Percentiles rank a stretch among this genome's conserved stretches.
phyloP scores from a whole-genome alignment of 495 filamentous ascomycete genomes.

The Penicillium cosmopolitanum region DNA sequence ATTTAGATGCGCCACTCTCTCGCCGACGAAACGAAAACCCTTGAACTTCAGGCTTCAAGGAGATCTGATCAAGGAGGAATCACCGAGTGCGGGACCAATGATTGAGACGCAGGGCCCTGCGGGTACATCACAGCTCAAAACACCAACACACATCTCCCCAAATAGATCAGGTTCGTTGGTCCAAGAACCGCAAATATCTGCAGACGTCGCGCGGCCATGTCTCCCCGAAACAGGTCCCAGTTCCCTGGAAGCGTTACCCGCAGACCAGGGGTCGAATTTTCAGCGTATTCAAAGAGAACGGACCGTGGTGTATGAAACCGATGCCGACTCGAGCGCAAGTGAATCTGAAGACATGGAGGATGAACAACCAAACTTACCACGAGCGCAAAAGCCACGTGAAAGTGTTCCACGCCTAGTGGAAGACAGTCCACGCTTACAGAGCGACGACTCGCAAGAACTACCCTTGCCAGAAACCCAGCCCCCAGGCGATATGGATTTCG shows the following conservation, averaged over 20 bases:
- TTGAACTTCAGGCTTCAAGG: conserved; percentile 8
- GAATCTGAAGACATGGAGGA: conserved; percentile 28
- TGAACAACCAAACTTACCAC: conserved; percentile 17
- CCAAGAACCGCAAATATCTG: conserved; percentile 2
- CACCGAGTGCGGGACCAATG: conserved; percentile 5
- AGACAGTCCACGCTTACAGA: conserved; percentile 15
- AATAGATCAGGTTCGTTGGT: conserved; percentile 8
- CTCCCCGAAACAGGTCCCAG: not conserved
- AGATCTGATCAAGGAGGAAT: conserved; percentile 31
- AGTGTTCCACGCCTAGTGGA: conserved; percentile 3
- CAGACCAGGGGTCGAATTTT: not conserved
- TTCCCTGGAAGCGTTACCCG: not conserved
- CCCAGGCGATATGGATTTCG: conserved; percentile 11
- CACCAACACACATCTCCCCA: conserved; percentile 9
- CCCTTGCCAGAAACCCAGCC: conserved; percentile 30
- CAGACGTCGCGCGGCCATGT: not conserved
- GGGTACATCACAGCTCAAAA: conserved; percentile 5
- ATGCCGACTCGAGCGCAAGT: conserved; percentile 44
- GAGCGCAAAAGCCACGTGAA: conserved; percentile 4
- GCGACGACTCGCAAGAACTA: conserved; percentile 42
- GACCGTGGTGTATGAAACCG: conserved; percentile 50
- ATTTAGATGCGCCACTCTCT: conserved; percentile 37
- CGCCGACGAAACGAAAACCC: conserved; percentile 28
- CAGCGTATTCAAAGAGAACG: conserved; percentile 26
- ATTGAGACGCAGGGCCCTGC: conserved; percentile 10